Percentiles rank a stretch among this genome's conserved stretches.
These are phyloP conservation scores for Euryodendron excelsum DNA, from an alignment of 148 eudicot species.

Conservation along the genomic window DNA sequence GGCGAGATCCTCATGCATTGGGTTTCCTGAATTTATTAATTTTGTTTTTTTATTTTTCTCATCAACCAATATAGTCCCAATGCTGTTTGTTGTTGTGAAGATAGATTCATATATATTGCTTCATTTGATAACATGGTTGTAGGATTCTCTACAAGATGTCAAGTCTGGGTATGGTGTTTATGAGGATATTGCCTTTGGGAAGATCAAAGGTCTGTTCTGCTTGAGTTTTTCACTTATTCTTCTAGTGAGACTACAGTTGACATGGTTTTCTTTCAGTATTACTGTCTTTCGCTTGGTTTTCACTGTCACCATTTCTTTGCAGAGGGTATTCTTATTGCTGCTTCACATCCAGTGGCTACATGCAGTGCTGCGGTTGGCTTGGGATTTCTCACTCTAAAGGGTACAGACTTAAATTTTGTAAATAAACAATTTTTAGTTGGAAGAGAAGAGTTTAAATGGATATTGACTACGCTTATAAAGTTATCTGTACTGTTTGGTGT, in stretches of 20 bases:
- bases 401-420: conserved; percentile 32
- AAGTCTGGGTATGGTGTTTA: conserved; percentile 55
- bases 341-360: conserved; percentile 60
- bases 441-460: background rate
- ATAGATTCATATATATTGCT: background rate
- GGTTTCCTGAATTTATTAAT: background rate
- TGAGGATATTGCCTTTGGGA: conserved; percentile 55
- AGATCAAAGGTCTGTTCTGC: conserved; percentile 54
- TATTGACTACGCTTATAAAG: background rate
- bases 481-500: background rate
- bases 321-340: conserved; percentile 69
- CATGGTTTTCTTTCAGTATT: background rate
- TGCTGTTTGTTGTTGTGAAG: background rate
- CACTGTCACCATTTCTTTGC: conserved; percentile 11
- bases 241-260: background rate
- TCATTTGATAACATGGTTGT: conserved; percentile 21
- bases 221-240: background rate
- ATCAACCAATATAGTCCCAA: background rate
- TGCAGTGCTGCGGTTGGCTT: conserved; percentile 60
- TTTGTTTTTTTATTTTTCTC: background rate
- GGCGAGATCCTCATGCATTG: no score
- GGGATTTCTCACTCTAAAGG: conserved; percentile 57
- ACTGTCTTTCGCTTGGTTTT: background rate
- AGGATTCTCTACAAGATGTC: conserved; percentile 69
- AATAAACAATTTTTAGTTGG: background rate